Evolutionary conservation across 2,329 filamentous ascomycete genomes (phyloP).

Genomic region (Chrysoporthe austroafricana): DNA sequence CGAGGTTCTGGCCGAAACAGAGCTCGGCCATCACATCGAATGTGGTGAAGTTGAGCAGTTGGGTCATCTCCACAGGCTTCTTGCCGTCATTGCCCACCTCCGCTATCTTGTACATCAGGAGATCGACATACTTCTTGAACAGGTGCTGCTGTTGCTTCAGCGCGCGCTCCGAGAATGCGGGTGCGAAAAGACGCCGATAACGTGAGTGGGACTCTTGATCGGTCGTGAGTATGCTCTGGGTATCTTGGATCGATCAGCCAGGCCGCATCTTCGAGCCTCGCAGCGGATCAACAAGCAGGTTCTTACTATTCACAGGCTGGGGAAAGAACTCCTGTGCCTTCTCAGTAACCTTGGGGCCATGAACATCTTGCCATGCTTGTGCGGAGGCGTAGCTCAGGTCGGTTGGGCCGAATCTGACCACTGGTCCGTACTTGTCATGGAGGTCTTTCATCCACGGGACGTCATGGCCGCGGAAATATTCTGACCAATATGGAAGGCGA

Average conservation of each 20-base stretch:
- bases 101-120: constrained; percentile 42
- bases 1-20: constrained; percentile 31
- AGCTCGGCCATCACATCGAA: constrained; percentile 34
- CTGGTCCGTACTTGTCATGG: constrained; percentile 28
- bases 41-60: constrained; percentile 31
- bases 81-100: constrained; percentile 32
- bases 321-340: constrained; percentile 30
- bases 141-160: constrained; percentile 32
- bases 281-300: background rate
- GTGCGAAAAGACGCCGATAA: constrained; percentile 30
- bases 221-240: constrained; percentile 31
- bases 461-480: constrained; percentile 29
- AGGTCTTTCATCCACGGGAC: constrained; percentile 32
- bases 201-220: constrained; percentile 30
- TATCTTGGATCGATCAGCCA: constrained; percentile 13
- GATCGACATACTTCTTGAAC: constrained; percentile 42
- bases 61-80: constrained; percentile 30
- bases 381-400: constrained; percentile 20
- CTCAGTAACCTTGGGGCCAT: constrained; percentile 27
- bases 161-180: constrained; percentile 32
- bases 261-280: no score
- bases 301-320: constrained; percentile 30
- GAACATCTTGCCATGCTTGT: constrained; percentile 33
- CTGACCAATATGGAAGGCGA: constrained; percentile 34
- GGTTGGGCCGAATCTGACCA: constrained; percentile 15